Evolutionary conservation across 805 yeast genomes (phyloP), one percentile per base, ranked within the genome.

Genomic region (Schwanniomyces pseudopolymorphus): DNA sequence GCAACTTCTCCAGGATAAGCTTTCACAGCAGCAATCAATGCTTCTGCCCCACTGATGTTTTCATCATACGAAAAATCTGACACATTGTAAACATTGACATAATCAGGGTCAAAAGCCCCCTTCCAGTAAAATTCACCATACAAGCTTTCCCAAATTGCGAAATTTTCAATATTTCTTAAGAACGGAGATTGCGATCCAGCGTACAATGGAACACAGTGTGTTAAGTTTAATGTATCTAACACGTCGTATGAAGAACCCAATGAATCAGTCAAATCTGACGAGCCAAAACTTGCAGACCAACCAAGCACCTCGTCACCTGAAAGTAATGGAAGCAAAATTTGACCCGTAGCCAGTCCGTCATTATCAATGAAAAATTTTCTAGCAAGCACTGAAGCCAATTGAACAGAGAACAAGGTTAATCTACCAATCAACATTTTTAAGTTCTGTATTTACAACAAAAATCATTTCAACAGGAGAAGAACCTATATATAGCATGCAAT

Each of bases 121-220:
- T 71, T 67, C 76, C 77, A 71, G 9, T 67, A 71, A 4, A 70
- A 58, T 13, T 56, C 63, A 25, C 76, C 77, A 46, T 62, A 70
- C 25, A 71, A 52, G 6, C 53, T 47, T 55, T 68, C 67, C 72
- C 74, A 70, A 7, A 53, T 42, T 33, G 69, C 67, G 63, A 71
- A 72, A 21, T 73, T 69, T 16, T 69, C 68, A 47, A 68, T 58
- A 25, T 69, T 67, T 56, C 72, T 61, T 37, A 72, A 31, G 41
- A 71, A 54, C 13, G 77, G 76, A 33, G 60, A 58, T 13, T 59
- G 57, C 9, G 76, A 75, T 49, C 75, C 76, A 24, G 59, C 51
- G 50, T 67, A 66, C 16, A 63, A 55, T 26, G 71, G 71, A 46
- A 71, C 54, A 63, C 73, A 71, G 20, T 60, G 70, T 20, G 61